Evolutionary conservation across 129 eudicot species (phyloP), one percentile per base, ranked within the genome.

Genomic region (Escallonia rubra): DNA sequence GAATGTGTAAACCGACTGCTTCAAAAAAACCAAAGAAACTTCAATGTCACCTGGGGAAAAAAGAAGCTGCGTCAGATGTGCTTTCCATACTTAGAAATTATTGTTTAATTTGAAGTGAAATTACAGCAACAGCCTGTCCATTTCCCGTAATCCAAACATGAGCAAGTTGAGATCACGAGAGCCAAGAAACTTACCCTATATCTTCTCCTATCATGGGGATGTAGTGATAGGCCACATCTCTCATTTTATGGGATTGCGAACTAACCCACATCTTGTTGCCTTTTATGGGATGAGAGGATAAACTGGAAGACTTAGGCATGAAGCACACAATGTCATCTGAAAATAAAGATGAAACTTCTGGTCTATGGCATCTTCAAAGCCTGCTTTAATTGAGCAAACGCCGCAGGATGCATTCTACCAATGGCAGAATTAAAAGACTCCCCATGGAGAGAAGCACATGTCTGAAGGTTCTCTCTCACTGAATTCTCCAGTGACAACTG

Each of bases 391-490:
- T 92, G 98, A 12, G 91, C 78, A 44, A 92, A 76, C 46, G 98
- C 87, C 43, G 98, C 66, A 75, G 98, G 95, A 75, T 93, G 92
- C 87, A 93, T 89, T 82, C 84, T 82, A 47, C 80, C 76, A 76
- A 89, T 86, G 57, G 96, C 95, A 14, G 83, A 46, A 73, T 93
- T 86, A 77, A 89, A 93, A 68, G 94, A 62, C 56, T 93, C 95
- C 67, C 96, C 98, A 65, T 89, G 99, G 76, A 89, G 83, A 51
- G 84, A 65, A 57, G 99, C 83, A 86, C 99, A 89, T 41, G 95
- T 89, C 72, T 89, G 95, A 53, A 93, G 99, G 54, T 86, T 93
- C 53, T 89, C 96, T 53, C 91, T 85, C 80, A 93, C 89, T 9
- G 87, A 87, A 58, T 82, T 93, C 78, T 93, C 95, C 70, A 93